Percentiles rank a stretch among this genome's conserved stretches.
Evolutionary conservation across 108 stramenopile genomes (phyloP).

Genomic region (Pelagomonas calceolata): DNA sequence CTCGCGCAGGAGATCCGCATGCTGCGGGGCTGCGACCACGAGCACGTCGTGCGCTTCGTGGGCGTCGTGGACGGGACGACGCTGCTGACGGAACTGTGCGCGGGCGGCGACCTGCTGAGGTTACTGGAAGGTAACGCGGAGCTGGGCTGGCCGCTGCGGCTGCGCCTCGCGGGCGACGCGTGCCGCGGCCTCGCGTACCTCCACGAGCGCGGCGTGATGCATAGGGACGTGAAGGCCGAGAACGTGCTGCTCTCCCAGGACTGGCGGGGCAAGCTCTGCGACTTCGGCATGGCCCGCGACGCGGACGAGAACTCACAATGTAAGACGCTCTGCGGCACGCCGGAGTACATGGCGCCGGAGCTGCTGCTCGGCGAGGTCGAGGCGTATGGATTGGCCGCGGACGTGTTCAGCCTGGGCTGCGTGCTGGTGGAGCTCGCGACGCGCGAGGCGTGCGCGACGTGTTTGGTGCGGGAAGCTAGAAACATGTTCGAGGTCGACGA

Average conservation of each 20-base stretch:
- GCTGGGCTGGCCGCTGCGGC: not conserved
- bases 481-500: not conserved
- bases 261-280: not conserved
- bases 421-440: not conserved
- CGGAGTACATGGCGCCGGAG: not conserved
- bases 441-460: not conserved
- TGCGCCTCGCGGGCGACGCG: not conserved
- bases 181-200: not conserved
- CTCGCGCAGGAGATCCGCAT: too few species aligned
- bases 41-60: too few species aligned
- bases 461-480: not conserved
- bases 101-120: too few species aligned
- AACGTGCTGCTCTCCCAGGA: not conserved
- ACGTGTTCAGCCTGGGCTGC: not conserved
- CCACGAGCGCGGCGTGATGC: not conserved
- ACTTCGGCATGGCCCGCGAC: not conserved
- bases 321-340: not conserved
- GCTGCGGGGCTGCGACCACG: too few species aligned
- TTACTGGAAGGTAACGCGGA: too few species aligned
- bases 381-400: not conserved
- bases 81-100: too few species aligned
- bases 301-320: not conserved
- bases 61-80: too few species aligned
- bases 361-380: not conserved
- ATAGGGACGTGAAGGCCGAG: not conserved